phyloP scores from a whole-genome alignment of 2,329 filamentous ascomycete species.

The Alternaria metachromatica region DNA sequence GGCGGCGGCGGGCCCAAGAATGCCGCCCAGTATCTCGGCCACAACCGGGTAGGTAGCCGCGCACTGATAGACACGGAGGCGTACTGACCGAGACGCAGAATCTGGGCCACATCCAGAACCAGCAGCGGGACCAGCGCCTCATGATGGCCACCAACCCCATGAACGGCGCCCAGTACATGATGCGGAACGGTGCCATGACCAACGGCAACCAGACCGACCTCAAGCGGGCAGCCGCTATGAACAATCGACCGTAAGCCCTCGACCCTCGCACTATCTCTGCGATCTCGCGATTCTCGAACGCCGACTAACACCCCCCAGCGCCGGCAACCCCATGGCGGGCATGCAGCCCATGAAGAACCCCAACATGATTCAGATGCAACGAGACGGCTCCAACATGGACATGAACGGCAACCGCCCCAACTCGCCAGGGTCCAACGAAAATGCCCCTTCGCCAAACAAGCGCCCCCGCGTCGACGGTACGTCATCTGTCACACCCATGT shows the following conservation, averaged over 20 bases:
- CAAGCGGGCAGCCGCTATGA: constrained; percentile 78
- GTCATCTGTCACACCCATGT: constrained; percentile 58
- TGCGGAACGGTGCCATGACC: constrained; percentile 63
- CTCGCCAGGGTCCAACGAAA: constrained; percentile 83
- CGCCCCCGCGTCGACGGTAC: constrained; percentile 80
- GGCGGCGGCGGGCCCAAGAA: constrained; percentile 47
- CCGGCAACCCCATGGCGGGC: constrained; percentile 64
- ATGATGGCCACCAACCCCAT: constrained; percentile 67
- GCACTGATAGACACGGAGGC: background rate
- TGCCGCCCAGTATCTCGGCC: constrained; percentile 73
- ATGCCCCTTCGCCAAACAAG: constrained; percentile 91
- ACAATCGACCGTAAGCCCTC: constrained; percentile 71
- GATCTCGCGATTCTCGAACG: background rate
- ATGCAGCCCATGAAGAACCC: constrained; percentile 63
- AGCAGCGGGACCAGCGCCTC: constrained; percentile 69
- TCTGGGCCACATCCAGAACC: constrained; percentile 75
- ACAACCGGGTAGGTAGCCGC: constrained; percentile 73
- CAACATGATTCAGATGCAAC: constrained; percentile 79
- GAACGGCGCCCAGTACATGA: constrained; percentile 53
- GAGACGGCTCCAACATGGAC: constrained; percentile 86
- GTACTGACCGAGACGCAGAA: constrained; percentile 54
- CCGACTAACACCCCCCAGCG: constrained; percentile 26
- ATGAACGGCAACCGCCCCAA: constrained; percentile 77
- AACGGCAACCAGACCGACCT: constrained; percentile 68
- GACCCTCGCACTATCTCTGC: constrained; percentile 37